phyloP scores from a whole-genome alignment of 2,329 filamentous ascomycete species.

The Pseudocercospora pini-densiflorae region DNA sequence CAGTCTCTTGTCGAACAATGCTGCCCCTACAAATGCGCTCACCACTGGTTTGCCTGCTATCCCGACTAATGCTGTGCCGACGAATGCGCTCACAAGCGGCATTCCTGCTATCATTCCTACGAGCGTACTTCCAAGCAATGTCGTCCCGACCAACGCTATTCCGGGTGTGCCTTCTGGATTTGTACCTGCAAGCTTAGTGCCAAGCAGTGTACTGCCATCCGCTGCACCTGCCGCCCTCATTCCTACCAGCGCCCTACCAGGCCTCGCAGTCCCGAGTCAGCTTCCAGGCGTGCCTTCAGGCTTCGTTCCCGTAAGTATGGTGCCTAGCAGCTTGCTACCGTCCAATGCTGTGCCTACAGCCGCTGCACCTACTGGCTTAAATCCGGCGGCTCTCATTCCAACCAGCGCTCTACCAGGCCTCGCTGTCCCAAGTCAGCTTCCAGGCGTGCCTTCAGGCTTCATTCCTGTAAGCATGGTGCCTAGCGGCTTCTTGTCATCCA shows the following conservation, averaged over 20 bases:
- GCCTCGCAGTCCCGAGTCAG: not conserved
- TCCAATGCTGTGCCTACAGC: no score
- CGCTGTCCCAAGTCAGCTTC: not conserved
- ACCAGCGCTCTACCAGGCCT: not conserved
- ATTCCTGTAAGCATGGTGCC: not conserved
- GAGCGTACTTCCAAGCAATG: constrained; percentile 2
- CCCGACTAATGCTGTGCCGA: not conserved
- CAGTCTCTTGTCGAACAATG: no score
- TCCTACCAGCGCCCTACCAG: not conserved
- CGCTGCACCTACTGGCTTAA: no score
- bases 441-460: not conserved
- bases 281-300: not conserved
- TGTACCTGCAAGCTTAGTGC: not conserved
- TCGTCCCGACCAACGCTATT: not conserved
- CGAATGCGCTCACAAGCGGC: not conserved
- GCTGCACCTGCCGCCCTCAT: not conserved
- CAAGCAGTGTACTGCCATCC: not conserved
- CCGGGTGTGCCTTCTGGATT: not conserved
- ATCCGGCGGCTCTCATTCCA: no score
- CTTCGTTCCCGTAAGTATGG: not conserved
- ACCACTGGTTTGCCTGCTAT: no score
- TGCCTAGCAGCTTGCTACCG: not conserved
- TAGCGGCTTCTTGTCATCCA: no score
- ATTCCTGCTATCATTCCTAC: not conserved
- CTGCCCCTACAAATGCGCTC: no score